Conservation (phyloP, 306 rosid genomes). For the Hippophae rhamnoides region DNA sequence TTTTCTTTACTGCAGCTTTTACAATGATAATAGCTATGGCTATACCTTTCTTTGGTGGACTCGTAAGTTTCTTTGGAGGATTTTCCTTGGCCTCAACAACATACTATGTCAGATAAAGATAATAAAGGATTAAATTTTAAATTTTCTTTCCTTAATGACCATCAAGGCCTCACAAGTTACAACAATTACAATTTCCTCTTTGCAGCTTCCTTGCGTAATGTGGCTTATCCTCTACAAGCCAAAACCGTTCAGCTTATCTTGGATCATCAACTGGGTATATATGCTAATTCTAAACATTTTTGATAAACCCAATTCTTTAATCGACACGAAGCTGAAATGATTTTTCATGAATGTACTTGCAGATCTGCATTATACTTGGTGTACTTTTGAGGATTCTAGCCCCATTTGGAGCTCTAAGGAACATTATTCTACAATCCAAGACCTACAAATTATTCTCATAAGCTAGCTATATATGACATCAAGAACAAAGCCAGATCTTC, state of each 20-base stretch:
- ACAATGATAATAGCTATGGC: no score
- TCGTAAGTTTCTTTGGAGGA: no score
- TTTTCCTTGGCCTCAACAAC: slow-evolving; percentile 28
- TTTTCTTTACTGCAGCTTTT: no score
- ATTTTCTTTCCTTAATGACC: no score
- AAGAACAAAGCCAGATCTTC: no score
- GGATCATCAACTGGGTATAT: slow-evolving; percentile 57
- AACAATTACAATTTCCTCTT: background rate
- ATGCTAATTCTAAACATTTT: no score
- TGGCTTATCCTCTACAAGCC: slow-evolving; percentile 61
- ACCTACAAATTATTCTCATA: slow-evolving; percentile 14
- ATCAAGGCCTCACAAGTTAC: background rate
- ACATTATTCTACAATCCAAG: slow-evolving; percentile 41
- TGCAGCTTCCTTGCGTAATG: slow-evolving; percentile 70
- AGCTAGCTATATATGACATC: no score
- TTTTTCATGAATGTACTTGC: slow-evolving; percentile 3
- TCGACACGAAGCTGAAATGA: slow-evolving; percentile 9
- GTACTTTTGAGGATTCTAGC: slow-evolving; percentile 44
- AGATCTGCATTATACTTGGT: slow-evolving; percentile 70
- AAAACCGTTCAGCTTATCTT: slow-evolving; percentile 39
- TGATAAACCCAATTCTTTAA: no score
- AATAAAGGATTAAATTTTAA: no score
- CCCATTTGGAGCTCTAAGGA: slow-evolving; percentile 64
- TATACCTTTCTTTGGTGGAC: no score
- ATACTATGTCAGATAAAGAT: slow-evolving; percentile 38